Percentiles rank a stretch among this genome's conserved stretches.
phyloP scores from a whole-genome alignment of 2,329 filamentous ascomycete genomes.

The Fusarium sarcochroum region DNA sequence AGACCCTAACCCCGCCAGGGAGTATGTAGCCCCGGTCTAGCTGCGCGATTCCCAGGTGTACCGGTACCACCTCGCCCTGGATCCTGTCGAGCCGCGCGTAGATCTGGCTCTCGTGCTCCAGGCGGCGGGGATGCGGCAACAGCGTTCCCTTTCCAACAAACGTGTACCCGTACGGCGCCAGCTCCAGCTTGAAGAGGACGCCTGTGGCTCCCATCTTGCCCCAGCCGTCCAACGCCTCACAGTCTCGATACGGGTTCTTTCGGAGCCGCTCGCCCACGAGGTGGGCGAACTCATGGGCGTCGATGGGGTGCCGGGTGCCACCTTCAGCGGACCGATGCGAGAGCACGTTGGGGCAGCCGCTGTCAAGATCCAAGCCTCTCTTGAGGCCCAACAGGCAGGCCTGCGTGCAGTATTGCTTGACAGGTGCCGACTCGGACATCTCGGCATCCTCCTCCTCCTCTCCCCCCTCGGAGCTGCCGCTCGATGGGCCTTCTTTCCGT shows the following conservation, averaged over 20 bases:
- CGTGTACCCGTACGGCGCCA: slow-evolving; percentile 40
- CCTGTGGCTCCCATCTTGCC: slow-evolving; percentile 26
- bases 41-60: slow-evolving; percentile 30
- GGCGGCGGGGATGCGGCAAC: not conserved
- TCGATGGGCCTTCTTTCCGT: slow-evolving; percentile 3
- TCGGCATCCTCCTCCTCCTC: too few relatives aligned
- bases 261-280: slow-evolving; percentile 22
- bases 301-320: slow-evolving; percentile 30
- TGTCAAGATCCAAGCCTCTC: slow-evolving; percentile 32
- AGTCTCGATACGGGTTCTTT: slow-evolving; percentile 16
- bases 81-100: slow-evolving; percentile 39
- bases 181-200: slow-evolving; percentile 40
- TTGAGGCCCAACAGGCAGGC: slow-evolving; percentile 44
- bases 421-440: not conserved
- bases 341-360: slow-evolving; percentile 41
- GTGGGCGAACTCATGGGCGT: too few relatives aligned
- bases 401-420: slow-evolving; percentile 40
- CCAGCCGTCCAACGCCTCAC: slow-evolving; percentile 12
- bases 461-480: not conserved
- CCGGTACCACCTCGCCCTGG: slow-evolving; percentile 41
- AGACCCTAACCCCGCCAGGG: slow-evolving; percentile 26
- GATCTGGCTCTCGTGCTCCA: slow-evolving; percentile 37
- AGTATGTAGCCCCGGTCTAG: slow-evolving; percentile 30
- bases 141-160: slow-evolving; percentile 43
- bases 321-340: slow-evolving; percentile 23